Evolutionary conservation across 2,329 filamentous ascomycete species (phyloP), one percentile per base, ranked within the genome.

Genomic region (Beauveria pseudobassiana): DNA sequence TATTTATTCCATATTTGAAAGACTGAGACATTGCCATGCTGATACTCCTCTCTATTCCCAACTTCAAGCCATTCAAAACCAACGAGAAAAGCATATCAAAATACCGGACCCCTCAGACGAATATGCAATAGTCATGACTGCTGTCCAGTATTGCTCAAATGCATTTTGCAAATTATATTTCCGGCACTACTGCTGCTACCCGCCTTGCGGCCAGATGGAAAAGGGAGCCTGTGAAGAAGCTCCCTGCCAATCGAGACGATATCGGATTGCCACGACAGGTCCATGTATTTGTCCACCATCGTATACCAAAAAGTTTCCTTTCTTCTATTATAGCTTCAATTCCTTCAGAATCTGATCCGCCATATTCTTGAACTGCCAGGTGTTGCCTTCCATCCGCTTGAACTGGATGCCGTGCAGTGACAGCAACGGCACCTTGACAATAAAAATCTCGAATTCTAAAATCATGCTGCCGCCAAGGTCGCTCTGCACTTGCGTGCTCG

Each of bases 341-440:
- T 95, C 92, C 71, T 89, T 86, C 67, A 99, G 79, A 69, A 99
- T 97, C 69, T 92, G 92, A 75, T 96, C 93, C 42, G 95, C 95
- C 92, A 98, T 96, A 71, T 91, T 93, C 80, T 97, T 96, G 78
- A 96, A 99, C 75, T 97, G 93, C 93, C 93, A 98, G 63, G 95
- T 98, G 63, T 96, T 93, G 42, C 95, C 93, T 62, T 90, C 86
- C 67, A 98, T 88, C 72, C 95, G 92, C 82, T 99, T 99, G 80
- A 99, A 99, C 74, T 98, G 95, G 64, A 99, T 93, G 54, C 95
- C 95, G 71, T 99, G 93, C 62, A 99, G 77, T 48, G 89, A 92
- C 64, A 99, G 86, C 57, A 99, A 79, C 14, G 95, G 95, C 28
- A 99, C 92, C 77, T 99, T 99, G 72, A 99, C 95, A 67, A 99